Conservation (phyloP, 805 yeast species). For the Phaffomyces antillensis region DNA sequence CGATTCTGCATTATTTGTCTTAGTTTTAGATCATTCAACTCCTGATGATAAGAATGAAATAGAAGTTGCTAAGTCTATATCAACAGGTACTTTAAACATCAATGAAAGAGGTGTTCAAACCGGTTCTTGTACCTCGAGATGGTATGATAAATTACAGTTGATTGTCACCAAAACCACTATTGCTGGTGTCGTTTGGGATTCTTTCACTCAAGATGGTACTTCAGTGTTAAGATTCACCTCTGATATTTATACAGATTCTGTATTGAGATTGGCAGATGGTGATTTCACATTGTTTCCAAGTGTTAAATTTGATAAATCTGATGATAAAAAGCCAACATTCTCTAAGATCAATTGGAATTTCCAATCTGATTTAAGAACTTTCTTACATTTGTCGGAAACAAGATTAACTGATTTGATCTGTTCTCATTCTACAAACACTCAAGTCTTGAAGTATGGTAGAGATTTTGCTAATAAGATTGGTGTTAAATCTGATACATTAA, state of each 20-base stretch:
- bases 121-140: constrained; percentile 88
- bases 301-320: constrained; percentile 20
- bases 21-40: constrained; percentile 72
- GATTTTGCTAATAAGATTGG: constrained; percentile 73
- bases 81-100: constrained; percentile 72
- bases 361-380: constrained; percentile 30
- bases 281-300: constrained; percentile 36
- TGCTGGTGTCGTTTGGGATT: constrained; percentile 87
- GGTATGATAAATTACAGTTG: constrained; percentile 85
- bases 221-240: constrained; percentile 82
- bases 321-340: constrained; percentile 12
- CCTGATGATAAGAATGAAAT: constrained; percentile 41
- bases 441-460: constrained; percentile 71
- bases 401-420: constrained; percentile 77
- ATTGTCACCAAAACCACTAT: constrained; percentile 79
- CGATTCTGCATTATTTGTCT: constrained; percentile 74
- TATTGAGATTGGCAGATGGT: constrained; percentile 75
- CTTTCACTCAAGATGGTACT: constrained; percentile 90
- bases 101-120: constrained; percentile 74
- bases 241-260: constrained; percentile 86
- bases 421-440: constrained; percentile 71
- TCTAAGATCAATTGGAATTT: constrained; percentile 30
- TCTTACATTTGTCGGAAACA: constrained; percentile 79
- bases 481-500: constrained; percentile 81
- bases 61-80: constrained; percentile 48